Conservation (phyloP, 2,329 filamentous ascomycete genomes). For the Ophiostoma montium region DNA sequence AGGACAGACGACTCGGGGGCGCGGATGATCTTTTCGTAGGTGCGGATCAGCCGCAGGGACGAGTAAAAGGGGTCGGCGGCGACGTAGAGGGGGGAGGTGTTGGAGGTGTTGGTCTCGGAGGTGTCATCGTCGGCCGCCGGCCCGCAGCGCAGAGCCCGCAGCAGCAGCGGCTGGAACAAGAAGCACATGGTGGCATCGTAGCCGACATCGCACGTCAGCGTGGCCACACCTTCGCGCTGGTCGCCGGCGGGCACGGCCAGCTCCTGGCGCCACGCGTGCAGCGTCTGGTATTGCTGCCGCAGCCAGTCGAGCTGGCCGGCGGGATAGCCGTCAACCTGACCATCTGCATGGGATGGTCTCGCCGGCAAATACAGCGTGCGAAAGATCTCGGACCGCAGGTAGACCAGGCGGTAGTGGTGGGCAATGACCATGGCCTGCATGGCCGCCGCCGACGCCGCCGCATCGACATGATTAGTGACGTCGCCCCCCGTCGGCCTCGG, state of each 20-base stretch:
- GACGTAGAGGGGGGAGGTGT: slow-evolving; percentile 8
- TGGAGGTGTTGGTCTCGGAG: neutral
- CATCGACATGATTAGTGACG: neutral
- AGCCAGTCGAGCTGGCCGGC: slow-evolving; percentile 8
- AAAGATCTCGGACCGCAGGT: slow-evolving; percentile 23
- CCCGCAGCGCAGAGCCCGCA: slow-evolving; percentile 5
- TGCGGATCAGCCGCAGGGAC: slow-evolving; percentile 17
- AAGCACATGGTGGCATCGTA: slow-evolving; percentile 21
- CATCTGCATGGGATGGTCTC: neutral
- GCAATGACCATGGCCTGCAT: slow-evolving; percentile 17
- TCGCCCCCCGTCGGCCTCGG: slow-evolving; percentile 8
- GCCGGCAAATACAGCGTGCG: slow-evolving; percentile 14
- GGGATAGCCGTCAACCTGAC: neutral
- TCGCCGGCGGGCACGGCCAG: slow-evolving; percentile 8
- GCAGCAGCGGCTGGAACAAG: slow-evolving; percentile 20
- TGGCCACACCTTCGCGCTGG: slow-evolving; percentile 14
- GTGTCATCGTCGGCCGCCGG: neutral
- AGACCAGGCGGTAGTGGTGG: slow-evolving; percentile 23
- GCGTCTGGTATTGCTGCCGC: slow-evolving; percentile 7
- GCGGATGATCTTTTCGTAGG: slow-evolving; percentile 19
- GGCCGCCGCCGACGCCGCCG: neutral
- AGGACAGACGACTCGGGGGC: slow-evolving; percentile 17
- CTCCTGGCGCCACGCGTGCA: slow-evolving; percentile 10
- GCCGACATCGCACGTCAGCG: slow-evolving; percentile 20
- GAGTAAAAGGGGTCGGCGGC: slow-evolving; percentile 19